Base-by-base conservation (phyloP, 805 yeast species). In the Citeromyces matritensis region DNA sequence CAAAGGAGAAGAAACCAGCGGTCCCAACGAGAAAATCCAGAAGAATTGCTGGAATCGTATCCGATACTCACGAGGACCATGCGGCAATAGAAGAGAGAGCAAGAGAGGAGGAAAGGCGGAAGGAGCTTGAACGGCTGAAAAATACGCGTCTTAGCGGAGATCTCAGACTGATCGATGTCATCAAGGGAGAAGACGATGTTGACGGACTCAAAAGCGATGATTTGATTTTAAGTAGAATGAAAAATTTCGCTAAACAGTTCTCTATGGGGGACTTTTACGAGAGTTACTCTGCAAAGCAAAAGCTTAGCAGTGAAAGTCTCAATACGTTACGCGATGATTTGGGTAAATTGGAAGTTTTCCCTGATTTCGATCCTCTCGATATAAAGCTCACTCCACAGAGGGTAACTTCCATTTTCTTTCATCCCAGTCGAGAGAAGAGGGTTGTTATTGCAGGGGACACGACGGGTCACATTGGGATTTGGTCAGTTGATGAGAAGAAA, bases 371-470 rank as follows among this genome's bases (percentile, higher is more conserved):
- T 35, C 85, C 91, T 0, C 68, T 73, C 38, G 80, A 78, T 31
- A 65, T 84, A 37, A 78, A 75, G 43, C 53, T 88, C 4, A 69
- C 81, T 1, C 65, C 68, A 24, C 79, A 76, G 32, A 60, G 98
- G 36, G 73, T 88, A 48, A 73, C 86, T 0, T 59, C 81, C 2
- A 63, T 85, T 26, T 58, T 63, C 26, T 78, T 83, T 48, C 97
- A 88, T 51, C 95, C 96, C 0, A 53, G 80, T 0, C 48, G 47
- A 1, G 65, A 62, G 1, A 72, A 73, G 37, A 63, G 78, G 39
- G 44, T 88, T 4, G 61, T 85, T 2, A 48, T 82, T 23, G 95
- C 85, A 1, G 97, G 96, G 29, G 98, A 91, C 52, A 82, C 83
- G 9, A 55, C 57, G n/a, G 98, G 98, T 5, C 67, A 73, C 38